phyloP scores from a whole-genome alignment of 169 alveolate species.

The Eimeria acervulina region DNA sequence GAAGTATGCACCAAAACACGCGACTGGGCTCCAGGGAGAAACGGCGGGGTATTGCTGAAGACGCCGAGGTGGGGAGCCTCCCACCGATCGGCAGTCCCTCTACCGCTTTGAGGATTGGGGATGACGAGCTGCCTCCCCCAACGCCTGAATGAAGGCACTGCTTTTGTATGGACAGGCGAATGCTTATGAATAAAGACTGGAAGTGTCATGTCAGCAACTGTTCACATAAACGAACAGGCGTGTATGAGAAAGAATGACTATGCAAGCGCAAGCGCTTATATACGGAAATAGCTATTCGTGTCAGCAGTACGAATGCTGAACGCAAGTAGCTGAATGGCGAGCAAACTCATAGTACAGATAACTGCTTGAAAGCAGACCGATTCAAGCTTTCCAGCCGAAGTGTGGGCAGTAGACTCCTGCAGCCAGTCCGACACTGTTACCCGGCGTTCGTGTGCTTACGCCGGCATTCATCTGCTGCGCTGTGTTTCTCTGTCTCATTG shows the following conservation, averaged over 20 bases:
- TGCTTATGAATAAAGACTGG: background rate
- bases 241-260: background rate
- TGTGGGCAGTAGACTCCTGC: background rate
- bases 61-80: conserved; percentile 1
- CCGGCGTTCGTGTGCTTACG: background rate
- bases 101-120: background rate
- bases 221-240: background rate
- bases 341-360: background rate
- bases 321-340: background rate
- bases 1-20: conserved; percentile 66
- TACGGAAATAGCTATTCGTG: background rate
- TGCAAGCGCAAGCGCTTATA: background rate
- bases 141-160: conserved; percentile 23
- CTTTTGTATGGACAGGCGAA: background rate
- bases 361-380: background rate
- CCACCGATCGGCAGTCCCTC: conserved; percentile 23
- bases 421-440: background rate
- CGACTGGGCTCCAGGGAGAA: conserved; percentile 31
- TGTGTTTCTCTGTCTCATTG: background rate
- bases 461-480: background rate
- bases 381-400: background rate
- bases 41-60: conserved; percentile 33
- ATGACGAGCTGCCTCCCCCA: conserved; percentile 32
- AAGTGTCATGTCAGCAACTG: background rate
- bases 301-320: background rate